Evolutionary conservation across 257 asterid genomes (phyloP).

Genomic region (Apocynum venetum): DNA sequence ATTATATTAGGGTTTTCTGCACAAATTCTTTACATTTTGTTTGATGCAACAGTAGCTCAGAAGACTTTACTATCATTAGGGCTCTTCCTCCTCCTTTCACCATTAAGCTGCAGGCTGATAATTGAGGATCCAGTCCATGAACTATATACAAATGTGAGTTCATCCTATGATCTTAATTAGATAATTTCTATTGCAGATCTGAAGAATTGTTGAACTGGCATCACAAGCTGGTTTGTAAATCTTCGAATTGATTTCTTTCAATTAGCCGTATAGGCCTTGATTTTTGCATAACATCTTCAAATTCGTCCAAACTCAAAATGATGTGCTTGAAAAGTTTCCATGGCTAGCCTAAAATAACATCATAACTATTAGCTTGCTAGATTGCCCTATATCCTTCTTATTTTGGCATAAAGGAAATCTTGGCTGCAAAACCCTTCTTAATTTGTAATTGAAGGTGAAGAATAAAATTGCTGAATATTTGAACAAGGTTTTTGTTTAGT

Average conservation of each 20-base stretch:
- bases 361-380: conserved; percentile 6
- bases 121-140: conserved; percentile 17
- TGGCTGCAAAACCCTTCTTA: too few relatives aligned
- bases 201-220: background rate
- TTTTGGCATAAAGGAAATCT: background rate
- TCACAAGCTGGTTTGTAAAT: background rate
- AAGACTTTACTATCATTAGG: background rate
- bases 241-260: background rate
- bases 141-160: conserved; percentile 33
- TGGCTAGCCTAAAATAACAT: conserved; percentile 11
- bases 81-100: conserved; percentile 6
- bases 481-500: too few relatives aligned
- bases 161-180: conserved; percentile 7
- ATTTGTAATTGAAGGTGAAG: too few relatives aligned
- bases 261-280: background rate
- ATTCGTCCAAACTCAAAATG: background rate
- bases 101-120: background rate
- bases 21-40: conserved; percentile 1
- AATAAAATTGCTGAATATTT: too few relatives aligned
- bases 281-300: conserved; percentile 1
- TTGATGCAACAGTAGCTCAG: conserved; percentile 13
- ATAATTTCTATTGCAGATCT: conserved; percentile 13
- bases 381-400: background rate
- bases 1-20: conserved; percentile 18
- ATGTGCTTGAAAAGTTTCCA: background rate